These are phyloP conservation scores for Pascua guehoae DNA, from an alignment of 1,284 basidiomycete species.

Conservation along the genomic window DNA sequence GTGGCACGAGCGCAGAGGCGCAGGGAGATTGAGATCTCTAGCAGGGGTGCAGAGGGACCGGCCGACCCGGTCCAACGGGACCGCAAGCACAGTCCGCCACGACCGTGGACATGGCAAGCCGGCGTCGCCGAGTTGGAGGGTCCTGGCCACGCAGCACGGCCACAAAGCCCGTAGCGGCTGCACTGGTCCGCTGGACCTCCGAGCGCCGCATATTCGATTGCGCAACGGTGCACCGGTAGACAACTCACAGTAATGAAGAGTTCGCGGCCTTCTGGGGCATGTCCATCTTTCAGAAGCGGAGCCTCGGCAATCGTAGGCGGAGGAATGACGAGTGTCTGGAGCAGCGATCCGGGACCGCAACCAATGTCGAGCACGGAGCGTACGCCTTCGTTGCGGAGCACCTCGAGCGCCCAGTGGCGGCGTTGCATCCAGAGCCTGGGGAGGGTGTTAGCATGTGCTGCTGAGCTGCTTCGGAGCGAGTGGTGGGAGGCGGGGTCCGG, in stretches of 20 bases:
- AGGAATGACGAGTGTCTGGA: conserved; percentile 43
- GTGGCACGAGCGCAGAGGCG: not conserved
- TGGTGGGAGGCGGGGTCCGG: too few species aligned
- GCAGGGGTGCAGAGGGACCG: too few species aligned
- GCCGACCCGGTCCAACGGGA: too few species aligned
- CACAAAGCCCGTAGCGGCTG: too few species aligned
- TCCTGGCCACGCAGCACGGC: too few species aligned
- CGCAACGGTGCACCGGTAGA: not conserved
- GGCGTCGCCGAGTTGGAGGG: not conserved
- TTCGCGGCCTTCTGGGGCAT: conserved; percentile 20
- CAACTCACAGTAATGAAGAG: conserved; percentile 42
- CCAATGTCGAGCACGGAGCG: conserved; percentile 48
- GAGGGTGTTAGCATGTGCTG: conserved; percentile 1
- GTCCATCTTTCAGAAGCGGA: conserved; percentile 26
- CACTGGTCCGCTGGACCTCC: not conserved
- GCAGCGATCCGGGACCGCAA: conserved; percentile 44
- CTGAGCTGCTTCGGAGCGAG: not conserved
- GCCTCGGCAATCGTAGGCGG: conserved; percentile 39
- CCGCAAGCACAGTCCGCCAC: too few species aligned
- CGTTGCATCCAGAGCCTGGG: conserved; percentile 47
- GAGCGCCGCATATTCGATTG: not conserved
- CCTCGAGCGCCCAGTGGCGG: conserved; percentile 44
- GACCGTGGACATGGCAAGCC: not conserved
- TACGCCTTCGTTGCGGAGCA: conserved; percentile 39
- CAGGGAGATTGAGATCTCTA: not conserved